These are phyloP conservation scores for Pelargonium citronellum DNA, from an alignment of 441 rosid genomes.

Conservation along the genomic window DNA sequence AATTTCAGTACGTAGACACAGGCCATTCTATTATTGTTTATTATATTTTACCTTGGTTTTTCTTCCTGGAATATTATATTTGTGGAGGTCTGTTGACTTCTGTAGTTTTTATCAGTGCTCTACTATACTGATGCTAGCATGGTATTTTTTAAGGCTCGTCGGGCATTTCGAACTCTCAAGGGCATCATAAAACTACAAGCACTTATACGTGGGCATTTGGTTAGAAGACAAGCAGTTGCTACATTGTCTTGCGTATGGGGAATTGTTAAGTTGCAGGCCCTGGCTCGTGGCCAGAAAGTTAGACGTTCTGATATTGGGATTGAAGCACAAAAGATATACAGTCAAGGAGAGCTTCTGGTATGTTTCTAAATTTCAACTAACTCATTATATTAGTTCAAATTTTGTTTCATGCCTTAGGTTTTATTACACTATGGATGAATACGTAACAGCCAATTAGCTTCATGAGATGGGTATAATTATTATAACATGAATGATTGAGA, in stretches of 20 bases:
- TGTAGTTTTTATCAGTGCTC: slow-evolving; percentile 6
- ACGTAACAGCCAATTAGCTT: not conserved
- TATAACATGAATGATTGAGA: not conserved
- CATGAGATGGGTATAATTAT: not conserved
- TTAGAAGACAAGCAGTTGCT: slow-evolving; percentile 67
- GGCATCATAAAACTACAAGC: slow-evolving; percentile 55
- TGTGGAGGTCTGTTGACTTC: not conserved
- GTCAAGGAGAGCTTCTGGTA: slow-evolving; percentile 42
- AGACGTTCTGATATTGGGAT: slow-evolving; percentile 37
- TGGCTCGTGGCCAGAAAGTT: slow-evolving; percentile 49
- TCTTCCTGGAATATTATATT: not conserved
- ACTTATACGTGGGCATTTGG: slow-evolving; percentile 57
- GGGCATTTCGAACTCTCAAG: slow-evolving; percentile 49
- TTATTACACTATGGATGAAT: not conserved
- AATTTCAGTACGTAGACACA: too few species aligned
- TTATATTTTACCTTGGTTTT: not conserved
- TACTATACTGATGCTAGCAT: slow-evolving; percentile 29
- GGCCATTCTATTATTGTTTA: too few species aligned
- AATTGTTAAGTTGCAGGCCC: slow-evolving; percentile 49
- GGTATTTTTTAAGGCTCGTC: slow-evolving; percentile 47
- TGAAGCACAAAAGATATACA: slow-evolving; percentile 35
- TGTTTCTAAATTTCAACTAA: slow-evolving; percentile 11
- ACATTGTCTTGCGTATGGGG: slow-evolving; percentile 53
- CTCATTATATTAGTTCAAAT: not conserved
- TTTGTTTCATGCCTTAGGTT: not conserved